A percentile compares a stretch with the other conserved stretches of the same genome.
phyloP scores from a whole-genome alignment of 2,329 filamentous ascomycete species.

The Stachybotrys elegans region DNA sequence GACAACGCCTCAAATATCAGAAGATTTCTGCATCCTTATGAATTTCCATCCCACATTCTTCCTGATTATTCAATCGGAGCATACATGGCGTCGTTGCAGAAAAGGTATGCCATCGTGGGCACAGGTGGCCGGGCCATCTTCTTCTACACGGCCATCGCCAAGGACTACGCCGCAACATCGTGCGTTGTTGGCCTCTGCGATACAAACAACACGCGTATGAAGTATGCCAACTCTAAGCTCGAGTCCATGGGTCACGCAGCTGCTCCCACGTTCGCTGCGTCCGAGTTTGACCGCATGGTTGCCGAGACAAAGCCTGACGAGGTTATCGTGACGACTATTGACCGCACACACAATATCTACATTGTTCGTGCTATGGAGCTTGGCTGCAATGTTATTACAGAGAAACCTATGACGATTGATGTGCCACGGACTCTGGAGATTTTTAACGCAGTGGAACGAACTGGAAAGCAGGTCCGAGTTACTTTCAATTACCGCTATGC shows the following conservation, averaged over 20 bases:
- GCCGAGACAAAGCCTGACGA: constrained; percentile 51
- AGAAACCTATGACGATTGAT: constrained; percentile 63
- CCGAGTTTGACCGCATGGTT: constrained; percentile 55
- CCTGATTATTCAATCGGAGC: no score
- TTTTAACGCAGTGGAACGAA: constrained; percentile 37
- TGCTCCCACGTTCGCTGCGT: constrained; percentile 49
- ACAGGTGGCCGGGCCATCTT: constrained; percentile 55
- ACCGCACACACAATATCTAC: constrained; percentile 56
- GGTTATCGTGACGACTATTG: constrained; percentile 59
- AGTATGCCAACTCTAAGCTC: constrained; percentile 48
- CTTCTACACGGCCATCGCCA: constrained; percentile 54
- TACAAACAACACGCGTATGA: constrained; percentile 55
- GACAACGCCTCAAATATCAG: no score
- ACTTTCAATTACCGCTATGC: constrained; percentile 48
- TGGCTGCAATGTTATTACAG: constrained; percentile 56
- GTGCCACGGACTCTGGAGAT: constrained; percentile 48
- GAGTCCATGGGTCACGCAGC: constrained; percentile 36
- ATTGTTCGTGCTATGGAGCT: constrained; percentile 54
- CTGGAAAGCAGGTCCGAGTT: constrained; percentile 36
- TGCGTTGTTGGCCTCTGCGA: constrained; percentile 53
- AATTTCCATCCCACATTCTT: no score
- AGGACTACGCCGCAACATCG: constrained; percentile 44
- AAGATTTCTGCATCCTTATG: no score
- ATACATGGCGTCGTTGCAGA: no score
- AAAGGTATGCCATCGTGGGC: constrained; percentile 54